Conservation (phyloP, 139 green algal species). For the Desmodesmus armatus region DNA sequence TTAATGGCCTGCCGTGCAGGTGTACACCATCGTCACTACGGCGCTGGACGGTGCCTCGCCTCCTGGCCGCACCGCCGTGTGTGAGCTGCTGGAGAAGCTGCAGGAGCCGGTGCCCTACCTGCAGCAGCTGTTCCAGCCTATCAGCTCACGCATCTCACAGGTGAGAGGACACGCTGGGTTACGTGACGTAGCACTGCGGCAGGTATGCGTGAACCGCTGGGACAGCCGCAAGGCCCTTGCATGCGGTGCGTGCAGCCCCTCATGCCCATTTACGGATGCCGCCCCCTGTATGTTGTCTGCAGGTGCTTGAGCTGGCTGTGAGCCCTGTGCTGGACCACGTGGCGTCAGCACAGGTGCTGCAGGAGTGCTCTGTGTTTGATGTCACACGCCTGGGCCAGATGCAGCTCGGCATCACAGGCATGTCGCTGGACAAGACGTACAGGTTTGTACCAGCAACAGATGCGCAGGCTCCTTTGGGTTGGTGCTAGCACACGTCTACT, state of each 20-base stretch:
- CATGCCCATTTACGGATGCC: neutral
- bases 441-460: too few relatives aligned
- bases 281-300: neutral
- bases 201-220: neutral
- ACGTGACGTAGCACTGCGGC: neutral
- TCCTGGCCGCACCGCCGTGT: constrained; percentile 15
- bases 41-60: neutral
- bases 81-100: constrained; percentile 35
- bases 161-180: neutral
- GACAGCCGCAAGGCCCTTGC: neutral
- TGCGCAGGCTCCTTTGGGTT: too few relatives aligned
- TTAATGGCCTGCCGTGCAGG: constrained; percentile 1
- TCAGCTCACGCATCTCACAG: constrained; percentile 41
- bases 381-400: constrained; percentile 1
- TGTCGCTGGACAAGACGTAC: constrained; percentile 24
- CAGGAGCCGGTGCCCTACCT: constrained; percentile 34
- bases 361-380: constrained; percentile 30
- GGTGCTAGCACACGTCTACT: too few relatives aligned
- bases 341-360: neutral
- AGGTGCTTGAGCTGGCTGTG: constrained; percentile 45
- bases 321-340: constrained; percentile 30
- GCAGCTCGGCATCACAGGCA: constrained; percentile 39
- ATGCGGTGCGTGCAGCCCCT: neutral
- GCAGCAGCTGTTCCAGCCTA: constrained; percentile 44
- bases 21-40: constrained; percentile 43